Conservation (phyloP, 176 grass and related monocot genomes). For the Coix lacrymajobi region DNA sequence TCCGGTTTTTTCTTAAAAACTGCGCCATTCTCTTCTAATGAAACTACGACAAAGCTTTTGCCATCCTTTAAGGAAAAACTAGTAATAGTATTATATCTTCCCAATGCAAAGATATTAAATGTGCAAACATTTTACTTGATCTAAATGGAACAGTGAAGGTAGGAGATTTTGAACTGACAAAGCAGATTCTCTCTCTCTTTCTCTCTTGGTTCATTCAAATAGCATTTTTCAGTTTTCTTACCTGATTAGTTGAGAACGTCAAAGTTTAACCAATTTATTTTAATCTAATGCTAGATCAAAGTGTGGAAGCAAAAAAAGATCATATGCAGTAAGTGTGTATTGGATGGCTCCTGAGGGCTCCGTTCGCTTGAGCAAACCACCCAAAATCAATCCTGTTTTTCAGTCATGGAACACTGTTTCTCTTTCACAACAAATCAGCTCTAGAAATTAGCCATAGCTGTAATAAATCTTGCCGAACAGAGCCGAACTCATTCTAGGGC, state of each 20-base stretch:
- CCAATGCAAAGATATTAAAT: constrained; percentile 56
- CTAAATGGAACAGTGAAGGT: constrained; percentile 50
- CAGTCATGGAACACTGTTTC: no score
- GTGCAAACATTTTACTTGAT: constrained; percentile 71
- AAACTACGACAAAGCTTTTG: no score
- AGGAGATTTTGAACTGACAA: constrained; percentile 65
- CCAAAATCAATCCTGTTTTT: no score
- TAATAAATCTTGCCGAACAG: no score
- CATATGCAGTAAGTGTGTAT: constrained; percentile 53
- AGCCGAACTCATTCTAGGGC: no score
- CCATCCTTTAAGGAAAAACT: no score
- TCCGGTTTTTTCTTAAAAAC: no score
- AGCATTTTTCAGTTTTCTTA: not conserved
- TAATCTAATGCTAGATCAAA: constrained; percentile 34
- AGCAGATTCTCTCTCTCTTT: constrained; percentile 21
- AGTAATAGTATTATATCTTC: no score
- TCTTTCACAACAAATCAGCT: no score
- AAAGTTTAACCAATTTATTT: not conserved
- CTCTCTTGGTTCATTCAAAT: not conserved
- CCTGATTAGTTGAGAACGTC: not conserved
- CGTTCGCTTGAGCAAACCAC: no score
- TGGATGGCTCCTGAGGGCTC: constrained; percentile 75
- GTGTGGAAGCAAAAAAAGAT: constrained; percentile 42
- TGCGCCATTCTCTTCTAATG: no score
- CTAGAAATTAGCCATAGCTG: no score